phyloP scores from a whole-genome alignment of 2,329 filamentous ascomycete species.

The Penicillium sp. region DNA sequence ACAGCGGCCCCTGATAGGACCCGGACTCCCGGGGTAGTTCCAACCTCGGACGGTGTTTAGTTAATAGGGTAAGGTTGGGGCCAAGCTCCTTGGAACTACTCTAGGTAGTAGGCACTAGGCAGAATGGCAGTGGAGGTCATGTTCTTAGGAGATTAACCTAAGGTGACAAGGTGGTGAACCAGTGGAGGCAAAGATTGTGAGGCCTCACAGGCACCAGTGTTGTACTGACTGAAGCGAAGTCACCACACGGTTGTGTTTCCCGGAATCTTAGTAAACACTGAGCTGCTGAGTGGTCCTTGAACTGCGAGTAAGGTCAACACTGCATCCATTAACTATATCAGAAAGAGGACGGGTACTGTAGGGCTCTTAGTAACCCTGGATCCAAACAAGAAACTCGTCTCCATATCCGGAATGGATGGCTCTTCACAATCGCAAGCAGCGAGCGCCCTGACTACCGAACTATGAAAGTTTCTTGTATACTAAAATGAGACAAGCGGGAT shows the following conservation, averaged over 20 bases:
- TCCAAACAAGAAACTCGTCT: not conserved
- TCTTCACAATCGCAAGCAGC: not conserved
- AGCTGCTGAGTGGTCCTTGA: too few relatives aligned
- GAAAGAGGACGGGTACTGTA: not conserved
- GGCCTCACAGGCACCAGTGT: not conserved
- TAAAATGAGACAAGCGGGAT: not conserved
- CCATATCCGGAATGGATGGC: not conserved
- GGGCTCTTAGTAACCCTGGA: not conserved
- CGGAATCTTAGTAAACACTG: too few relatives aligned
- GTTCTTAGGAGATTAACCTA: not conserved
- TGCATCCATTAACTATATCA: not conserved
- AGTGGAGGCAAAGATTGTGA: not conserved
- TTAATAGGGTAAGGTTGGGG: not conserved
- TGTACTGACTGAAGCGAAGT: too few relatives aligned
- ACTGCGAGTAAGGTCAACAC: not conserved
- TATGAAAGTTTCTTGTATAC: not conserved
- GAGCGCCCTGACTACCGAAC: not conserved
- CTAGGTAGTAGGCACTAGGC: too few relatives aligned
- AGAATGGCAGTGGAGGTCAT: not conserved
- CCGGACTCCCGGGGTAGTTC: slow-evolving; percentile 3
- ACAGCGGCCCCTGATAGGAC: not conserved
- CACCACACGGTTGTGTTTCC: too few relatives aligned
- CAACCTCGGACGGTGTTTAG: not conserved
- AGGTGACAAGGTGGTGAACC: too few relatives aligned
- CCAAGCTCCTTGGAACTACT: not conserved